Evolutionary conservation across 1,139 yeast species (phyloP), one percentile per base, ranked within the genome.

Genomic region (Scheffersomyces cryptocercus): DNA sequence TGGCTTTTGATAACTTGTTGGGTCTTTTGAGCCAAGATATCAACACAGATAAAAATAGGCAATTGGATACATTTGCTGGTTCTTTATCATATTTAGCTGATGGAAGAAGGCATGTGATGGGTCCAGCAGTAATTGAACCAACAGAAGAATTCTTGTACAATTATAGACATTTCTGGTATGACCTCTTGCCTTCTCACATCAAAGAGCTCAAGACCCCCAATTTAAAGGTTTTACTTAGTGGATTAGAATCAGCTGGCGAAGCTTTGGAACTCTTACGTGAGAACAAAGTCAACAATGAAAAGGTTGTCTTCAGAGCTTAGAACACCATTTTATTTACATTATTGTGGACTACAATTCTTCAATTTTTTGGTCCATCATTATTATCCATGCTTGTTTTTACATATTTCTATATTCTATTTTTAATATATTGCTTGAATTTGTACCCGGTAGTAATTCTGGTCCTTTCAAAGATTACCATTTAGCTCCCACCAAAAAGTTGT

Each of bases 61-160:
- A 67, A 47, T 50, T 53, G 3, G 73, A 67, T 28, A 50, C 53
- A 15, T 46, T 61, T 38, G 56, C 61, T n/a, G 30, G 38, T 8
- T 65, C 79, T 4, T 74, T 30, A 77, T 67, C 2, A 13, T 75
- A 75, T 46, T 44, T 67, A 12, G 69, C 66, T 26, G 55, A 55
- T 35, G 75, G 75, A 37, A 59, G 59, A 29, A 8, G 7, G 7
- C 20, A 31, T 10, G 2, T 14, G 1, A n/a, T 15, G 20, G 53
- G 53, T 12, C 54, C 59, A 45, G 14, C 14, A 34, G 42, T 8
- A 13, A 52, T 65, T 29, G 50, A 44, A 24, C 60, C 52, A 10
- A 53, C 56, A n/a, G 55, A 58, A 5, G 65, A 56, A 24, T 41
- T 61, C n/a, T 43, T 46, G 13, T 47, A 39, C 15, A 48, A 50